Base-by-base conservation (phyloP, 305 asterid genomes). In the Fraxinus angustifolia region DNA sequence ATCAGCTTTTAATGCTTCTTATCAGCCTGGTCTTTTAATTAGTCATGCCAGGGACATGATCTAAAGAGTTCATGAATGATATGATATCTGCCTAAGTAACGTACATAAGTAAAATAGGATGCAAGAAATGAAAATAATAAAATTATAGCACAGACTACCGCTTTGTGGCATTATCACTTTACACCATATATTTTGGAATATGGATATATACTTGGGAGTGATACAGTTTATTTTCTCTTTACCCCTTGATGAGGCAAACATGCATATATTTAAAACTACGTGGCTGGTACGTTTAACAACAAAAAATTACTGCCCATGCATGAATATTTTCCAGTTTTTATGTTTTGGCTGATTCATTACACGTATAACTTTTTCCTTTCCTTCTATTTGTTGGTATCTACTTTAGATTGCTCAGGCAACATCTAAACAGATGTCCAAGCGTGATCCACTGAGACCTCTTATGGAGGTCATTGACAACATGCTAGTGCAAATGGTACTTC, bases 401-500 rank as follows among this genome's bases (percentile, higher is more conserved):
- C 75, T 45, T 79, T 82, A 96, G 99, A 97, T 93, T 89, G 97
- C 99, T 84, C 99, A 96, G 85, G 99, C 99, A 78, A 96, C 99
- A 56, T 94, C 99, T 7, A 96, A 94, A 85, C 99, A 96, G 88
- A 94, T 96, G 96, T 90, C 99, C 83, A 96, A 92, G 89, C 98
- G 98, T 42, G 99, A 96, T 89, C 95, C 98, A 1, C 85, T 96
- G 84, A 91, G 98, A 86, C 98, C 92, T 81, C 89, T 86, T 87
- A 96, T 96, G 99, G 93, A 90, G 86, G 89, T 94, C 79, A 93
- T 96, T 81, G 98, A 96, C 88, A 87, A 92, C 86, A 94, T 94
- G 97, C 83, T 96, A 83, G 94, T 89, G 76, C 93, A 90, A 85
- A 94, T 96, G 99, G 99, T 96, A 94, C 82, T 79, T 79, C 50